Conservation (phyloP, 352 stramenopile genomes). For the Phytophthora sansomeana region DNA sequence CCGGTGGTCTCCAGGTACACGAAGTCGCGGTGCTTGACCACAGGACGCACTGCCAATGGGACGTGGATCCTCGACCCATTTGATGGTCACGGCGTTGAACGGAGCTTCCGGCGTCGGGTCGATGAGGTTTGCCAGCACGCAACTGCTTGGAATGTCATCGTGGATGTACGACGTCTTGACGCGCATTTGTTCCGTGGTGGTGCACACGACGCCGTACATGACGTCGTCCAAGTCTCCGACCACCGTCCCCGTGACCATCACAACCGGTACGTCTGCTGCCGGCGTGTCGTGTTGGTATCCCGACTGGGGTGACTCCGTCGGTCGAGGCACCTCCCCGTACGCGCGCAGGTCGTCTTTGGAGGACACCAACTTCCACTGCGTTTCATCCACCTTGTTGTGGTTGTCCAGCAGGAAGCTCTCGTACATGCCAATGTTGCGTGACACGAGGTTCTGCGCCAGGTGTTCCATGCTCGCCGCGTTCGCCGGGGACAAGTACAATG, state of each 20-base stretch:
- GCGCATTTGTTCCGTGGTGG: constrained; percentile 42
- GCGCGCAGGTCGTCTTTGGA: constrained; percentile 36
- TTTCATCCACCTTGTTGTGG: constrained; percentile 37
- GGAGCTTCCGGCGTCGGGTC: constrained; percentile 38
- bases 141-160: constrained; percentile 48
- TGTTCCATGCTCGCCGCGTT: constrained; percentile 26
- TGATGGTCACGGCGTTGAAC: constrained; percentile 50
- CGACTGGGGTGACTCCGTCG: not conserved
- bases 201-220: constrained; percentile 49
- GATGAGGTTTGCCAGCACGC: constrained; percentile 49
- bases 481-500: constrained; percentile 37
- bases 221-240: constrained; percentile 44
- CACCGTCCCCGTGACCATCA: constrained; percentile 44
- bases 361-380: constrained; percentile 41
- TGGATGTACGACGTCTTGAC: constrained; percentile 56
- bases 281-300: constrained; percentile 23
- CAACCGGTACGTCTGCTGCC: constrained; percentile 30
- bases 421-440: constrained; percentile 35
- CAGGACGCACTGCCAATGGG: constrained; percentile 40
- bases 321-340: constrained; percentile 28
- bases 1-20: constrained; percentile 60
- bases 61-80: constrained; percentile 60
- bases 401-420: constrained; percentile 44
- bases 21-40: constrained; percentile 57
- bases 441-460: constrained; percentile 38